Percentiles rank a stretch among this genome's conserved stretches.
These are phyloP conservation scores for Stramenopiles sp. DNA, from an alignment of 352 stramenopile genomes.

Conservation along the genomic window DNA sequence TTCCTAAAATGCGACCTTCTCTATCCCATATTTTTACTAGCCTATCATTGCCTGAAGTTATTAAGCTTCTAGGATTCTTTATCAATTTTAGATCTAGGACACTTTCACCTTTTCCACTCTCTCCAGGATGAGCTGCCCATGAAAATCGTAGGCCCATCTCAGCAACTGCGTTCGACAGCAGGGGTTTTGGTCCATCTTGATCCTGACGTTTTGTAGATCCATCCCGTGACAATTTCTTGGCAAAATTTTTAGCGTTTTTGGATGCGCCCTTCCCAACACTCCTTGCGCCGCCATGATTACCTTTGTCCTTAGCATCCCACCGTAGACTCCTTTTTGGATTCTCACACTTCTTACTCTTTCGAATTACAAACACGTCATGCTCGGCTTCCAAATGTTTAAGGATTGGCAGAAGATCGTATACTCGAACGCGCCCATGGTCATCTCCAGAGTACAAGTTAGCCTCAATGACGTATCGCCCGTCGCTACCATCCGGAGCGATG, in stretches of 20 bases:
- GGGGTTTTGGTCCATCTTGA: slow-evolving; percentile 26
- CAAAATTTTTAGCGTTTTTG: neutral
- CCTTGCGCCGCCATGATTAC: neutral
- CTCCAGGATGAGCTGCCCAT: slow-evolving; percentile 46
- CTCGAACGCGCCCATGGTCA: slow-evolving; percentile 43
- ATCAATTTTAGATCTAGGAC: slow-evolving; percentile 48
- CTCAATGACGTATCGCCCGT: neutral
- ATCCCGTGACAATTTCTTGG: slow-evolving; percentile 25
- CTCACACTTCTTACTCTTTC: slow-evolving; percentile 38
- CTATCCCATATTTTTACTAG: slow-evolving; percentile 47
- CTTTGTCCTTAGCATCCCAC: slow-evolving; percentile 29
- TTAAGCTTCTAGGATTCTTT: slow-evolving; percentile 35
- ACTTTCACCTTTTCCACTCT: too few species aligned
- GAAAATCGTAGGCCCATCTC: slow-evolving; percentile 28
- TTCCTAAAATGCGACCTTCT: slow-evolving; percentile 38
- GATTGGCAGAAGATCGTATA: slow-evolving; percentile 46
- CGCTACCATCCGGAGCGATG: slow-evolving; percentile 5
- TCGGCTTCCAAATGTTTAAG: slow-evolving; percentile 35
- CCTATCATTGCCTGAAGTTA: slow-evolving; percentile 51
- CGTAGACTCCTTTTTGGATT: slow-evolving; percentile 48
- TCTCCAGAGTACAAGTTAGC: slow-evolving; percentile 44
- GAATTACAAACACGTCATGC: slow-evolving; percentile 30
- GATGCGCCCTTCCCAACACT: neutral
- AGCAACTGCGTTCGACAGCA: slow-evolving; percentile 28
- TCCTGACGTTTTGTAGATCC: slow-evolving; percentile 41